Base-by-base conservation (phyloP, 2,329 filamentous ascomycete species). In the Xylariaceae sp. region DNA sequence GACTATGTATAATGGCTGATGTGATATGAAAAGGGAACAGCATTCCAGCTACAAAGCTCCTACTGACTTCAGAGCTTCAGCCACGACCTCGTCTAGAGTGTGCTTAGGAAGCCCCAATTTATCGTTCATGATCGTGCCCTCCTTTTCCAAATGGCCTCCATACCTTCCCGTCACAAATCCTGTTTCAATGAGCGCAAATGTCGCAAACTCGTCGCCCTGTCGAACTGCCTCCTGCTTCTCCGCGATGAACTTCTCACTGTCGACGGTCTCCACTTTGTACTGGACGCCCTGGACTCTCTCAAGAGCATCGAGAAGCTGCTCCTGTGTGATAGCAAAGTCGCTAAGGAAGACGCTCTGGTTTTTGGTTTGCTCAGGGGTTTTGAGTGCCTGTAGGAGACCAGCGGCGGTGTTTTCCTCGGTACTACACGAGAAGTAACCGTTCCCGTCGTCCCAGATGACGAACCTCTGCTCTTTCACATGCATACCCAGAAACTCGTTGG, bases 231-330 rank as follows among this genome's bases (percentile, higher is more conserved):
- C 60, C 43, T 70, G 60, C 56, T 71, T 67, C 52, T 69, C 61
- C 45, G 61, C 50, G 39, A 69, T 64, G 27, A 66, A 42, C n/a
- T 57, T 55, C 3, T 52, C 27, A 39, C 64, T 68, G 26, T 70
- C 58, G 27, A 72, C 30, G 2, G 26, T 59, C 33, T 69, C 65
- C 1, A 56, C 61, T 3, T 37, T 30, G 43, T 69, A 69, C 33
- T 76, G 75, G n/a, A 77, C 70, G 2, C 77, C 73, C 53, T 80
- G 75, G 4, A 77, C 72, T 10, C 75, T 73, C 62, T 83, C 79
- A 2, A 81, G 68, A 7, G 78, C 75, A 44, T 77, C 78, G 35
- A 81, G 58, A 10, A 73, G 39, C 50, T 69, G 59, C 32, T 59
- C 66, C 57, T 71, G 70, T 5, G 65, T 67, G 15, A 67, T 54